Percentiles rank a stretch among this genome's conserved stretches.
phyloP scores from a whole-genome alignment of 2,329 filamentous ascomycete genomes.

The Pestalotiopsis fici region DNA sequence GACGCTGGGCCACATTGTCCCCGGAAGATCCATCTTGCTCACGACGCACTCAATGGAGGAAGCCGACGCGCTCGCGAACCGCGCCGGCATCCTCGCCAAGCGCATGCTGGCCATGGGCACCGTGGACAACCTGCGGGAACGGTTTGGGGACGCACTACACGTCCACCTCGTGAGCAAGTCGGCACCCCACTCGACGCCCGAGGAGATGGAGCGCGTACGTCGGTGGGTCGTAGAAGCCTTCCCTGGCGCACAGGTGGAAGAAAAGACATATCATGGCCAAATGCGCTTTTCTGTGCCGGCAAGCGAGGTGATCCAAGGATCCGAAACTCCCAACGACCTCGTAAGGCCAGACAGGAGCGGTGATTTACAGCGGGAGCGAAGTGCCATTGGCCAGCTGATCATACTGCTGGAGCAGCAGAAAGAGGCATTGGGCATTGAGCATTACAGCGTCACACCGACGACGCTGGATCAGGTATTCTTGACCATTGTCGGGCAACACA shows the following conservation, averaged over 20 bases:
- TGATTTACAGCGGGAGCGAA: conserved; percentile 57
- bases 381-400: conserved; percentile 69
- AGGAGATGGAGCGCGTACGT: conserved; percentile 68
- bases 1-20: conserved; percentile 72
- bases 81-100: conserved; percentile 83
- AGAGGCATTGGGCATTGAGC: conserved; percentile 70
- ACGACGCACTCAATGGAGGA: conserved; percentile 97
- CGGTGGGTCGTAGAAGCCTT: conserved; percentile 66
- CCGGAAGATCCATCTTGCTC: conserved; percentile 79
- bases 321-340: conserved; percentile 48
- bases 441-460: conserved; percentile 85
- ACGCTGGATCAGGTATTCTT: conserved; percentile 92
- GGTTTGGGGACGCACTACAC: conserved; percentile 78
- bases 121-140: conserved; percentile 68
- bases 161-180: conserved; percentile 77
- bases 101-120: conserved; percentile 85
- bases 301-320: conserved; percentile 32
- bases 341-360: conserved; percentile 70
- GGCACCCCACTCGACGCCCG: conserved; percentile 71
- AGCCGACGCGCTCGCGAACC: conserved; percentile 81
- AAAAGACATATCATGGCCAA: conserved; percentile 81
- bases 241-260: conserved; percentile 67
- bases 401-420: conserved; percentile 73
- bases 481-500: conserved; percentile 77
- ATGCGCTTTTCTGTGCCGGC: conserved; percentile 78